These are phyloP conservation scores for Patellifolia procumbens DNA, from an alignment of 179 eudicot genomes.

Conservation along the genomic window DNA sequence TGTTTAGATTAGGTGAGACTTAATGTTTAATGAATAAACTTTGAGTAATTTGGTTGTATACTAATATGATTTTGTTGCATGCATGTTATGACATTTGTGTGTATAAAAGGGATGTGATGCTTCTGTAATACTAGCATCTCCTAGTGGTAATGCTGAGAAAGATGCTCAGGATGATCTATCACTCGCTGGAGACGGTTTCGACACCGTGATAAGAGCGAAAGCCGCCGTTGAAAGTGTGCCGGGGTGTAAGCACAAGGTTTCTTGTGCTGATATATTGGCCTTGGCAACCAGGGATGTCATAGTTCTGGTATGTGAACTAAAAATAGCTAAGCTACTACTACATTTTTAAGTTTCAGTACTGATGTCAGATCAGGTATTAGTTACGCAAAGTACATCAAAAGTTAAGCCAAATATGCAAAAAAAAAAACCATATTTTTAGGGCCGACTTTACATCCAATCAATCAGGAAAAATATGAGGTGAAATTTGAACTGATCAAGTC, in stretches of 20 bases:
- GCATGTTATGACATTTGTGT: not conserved
- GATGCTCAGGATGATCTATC: conserved; percentile 72
- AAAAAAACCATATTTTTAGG: too few relatives aligned
- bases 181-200: conserved; percentile 88
- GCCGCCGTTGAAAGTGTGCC: conserved; percentile 66
- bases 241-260: conserved; percentile 63
- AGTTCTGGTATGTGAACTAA: conserved; percentile 45
- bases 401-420: too few relatives aligned
- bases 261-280: conserved; percentile 89
- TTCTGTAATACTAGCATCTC: conserved; percentile 59
- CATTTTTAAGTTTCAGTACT: not conserved
- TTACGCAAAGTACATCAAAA: too few relatives aligned
- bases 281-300: conserved; percentile 84
- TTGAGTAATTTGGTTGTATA: not conserved
- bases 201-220: conserved; percentile 76
- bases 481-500: too few relatives aligned
- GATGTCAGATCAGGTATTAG: too few relatives aligned
- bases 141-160: conserved; percentile 57
- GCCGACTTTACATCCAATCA: too few relatives aligned
- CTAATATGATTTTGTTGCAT: not conserved
- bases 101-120: conserved; percentile 80
- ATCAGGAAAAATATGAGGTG: too few relatives aligned
- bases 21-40: not conserved
- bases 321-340: not conserved
- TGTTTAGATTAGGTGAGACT: too few relatives aligned